Evolutionary conservation across 1,284 basidiomycete species (phyloP).

Genomic region (Cystobasidiaceae sp.): DNA sequence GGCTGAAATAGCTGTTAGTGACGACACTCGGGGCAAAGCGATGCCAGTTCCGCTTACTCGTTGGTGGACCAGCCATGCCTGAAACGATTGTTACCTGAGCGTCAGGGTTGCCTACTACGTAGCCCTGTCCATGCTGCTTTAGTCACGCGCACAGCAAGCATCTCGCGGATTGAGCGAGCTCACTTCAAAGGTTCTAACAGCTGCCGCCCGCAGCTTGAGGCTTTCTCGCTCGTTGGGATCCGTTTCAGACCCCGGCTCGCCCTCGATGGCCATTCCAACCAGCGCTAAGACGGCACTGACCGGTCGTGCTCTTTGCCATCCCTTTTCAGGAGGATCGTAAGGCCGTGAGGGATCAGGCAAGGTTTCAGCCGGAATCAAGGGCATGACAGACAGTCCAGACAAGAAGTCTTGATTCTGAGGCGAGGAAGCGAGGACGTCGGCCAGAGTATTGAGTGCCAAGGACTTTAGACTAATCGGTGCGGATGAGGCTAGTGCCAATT

Average conservation of each 20-base stretch:
- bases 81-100: conserved; percentile 51
- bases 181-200: conserved; percentile 50
- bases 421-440: conserved; percentile 53
- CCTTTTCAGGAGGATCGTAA: conserved; percentile 37
- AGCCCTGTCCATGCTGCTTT: conserved; percentile 33
- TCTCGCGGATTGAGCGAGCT: neutral
- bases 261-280: conserved; percentile 45
- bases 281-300: conserved; percentile 49
- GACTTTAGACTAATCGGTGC: conserved; percentile 81
- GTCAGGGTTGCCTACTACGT: conserved; percentile 47
- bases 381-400: conserved; percentile 47
- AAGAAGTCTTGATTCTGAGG: conserved; percentile 53
- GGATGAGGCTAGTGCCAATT: conserved; percentile 84
- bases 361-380: conserved; percentile 49
- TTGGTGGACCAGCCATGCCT: conserved; percentile 50
- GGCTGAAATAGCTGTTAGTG: conserved; percentile 4
- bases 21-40: neutral
- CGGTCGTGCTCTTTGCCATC: conserved; percentile 38
- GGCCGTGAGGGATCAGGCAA: conserved; percentile 42
- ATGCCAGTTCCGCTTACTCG: conserved; percentile 1
- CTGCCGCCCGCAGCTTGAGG: conserved; percentile 48
- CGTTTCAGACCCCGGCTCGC: conserved; percentile 44
- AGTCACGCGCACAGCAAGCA: neutral
- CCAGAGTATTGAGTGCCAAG: conserved; percentile 76
- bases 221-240: conserved; percentile 42